phyloP scores from a whole-genome alignment of 192 early-diverging fungal genomes.

The Dimargaris verticillata region DNA sequence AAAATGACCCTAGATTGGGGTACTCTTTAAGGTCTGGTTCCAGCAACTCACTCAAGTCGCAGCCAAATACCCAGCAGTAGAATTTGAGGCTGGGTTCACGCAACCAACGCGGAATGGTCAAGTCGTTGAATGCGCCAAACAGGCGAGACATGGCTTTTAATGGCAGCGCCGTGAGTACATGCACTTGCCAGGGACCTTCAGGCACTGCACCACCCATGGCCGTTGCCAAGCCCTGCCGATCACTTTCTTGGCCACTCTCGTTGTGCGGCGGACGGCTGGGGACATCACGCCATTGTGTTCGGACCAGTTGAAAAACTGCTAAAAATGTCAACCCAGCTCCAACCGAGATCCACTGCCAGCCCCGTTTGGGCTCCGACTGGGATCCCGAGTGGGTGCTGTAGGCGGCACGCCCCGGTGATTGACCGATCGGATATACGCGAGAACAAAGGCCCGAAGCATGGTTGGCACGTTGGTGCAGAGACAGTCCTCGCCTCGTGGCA shows the following conservation, averaged over 20 bases:
- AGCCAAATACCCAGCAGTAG: constrained; percentile 77
- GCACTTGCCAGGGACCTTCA: constrained; percentile 81
- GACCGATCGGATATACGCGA: no score
- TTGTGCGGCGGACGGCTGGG: constrained; percentile 14
- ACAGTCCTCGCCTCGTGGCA: no score
- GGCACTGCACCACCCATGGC: constrained; percentile 17
- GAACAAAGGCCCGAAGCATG: no score
- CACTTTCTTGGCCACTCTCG: not conserved
- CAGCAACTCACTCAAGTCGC: constrained; percentile 87
- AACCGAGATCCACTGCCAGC: constrained; percentile 59
- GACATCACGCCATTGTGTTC: constrained; percentile 26
- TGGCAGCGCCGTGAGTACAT: constrained; percentile 72
- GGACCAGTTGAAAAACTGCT: constrained; percentile 40
- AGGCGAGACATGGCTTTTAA: constrained; percentile 75
- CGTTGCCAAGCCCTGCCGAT: no score
- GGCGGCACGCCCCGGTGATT: no score
- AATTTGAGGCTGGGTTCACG: constrained; percentile 55
- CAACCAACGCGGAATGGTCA: constrained; percentile 63
- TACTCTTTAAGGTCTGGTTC: constrained; percentile 63
- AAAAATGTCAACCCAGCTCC: constrained; percentile 60
- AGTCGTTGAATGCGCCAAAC: constrained; percentile 77
- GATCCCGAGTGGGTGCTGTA: no score
- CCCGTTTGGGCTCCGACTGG: not conserved
- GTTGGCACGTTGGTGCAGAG: no score
- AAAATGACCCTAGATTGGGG: constrained; percentile 77